These are phyloP conservation scores for Xylaria sp. DNA, from an alignment of 2,329 filamentous ascomycete genomes.

Conservation along the genomic window DNA sequence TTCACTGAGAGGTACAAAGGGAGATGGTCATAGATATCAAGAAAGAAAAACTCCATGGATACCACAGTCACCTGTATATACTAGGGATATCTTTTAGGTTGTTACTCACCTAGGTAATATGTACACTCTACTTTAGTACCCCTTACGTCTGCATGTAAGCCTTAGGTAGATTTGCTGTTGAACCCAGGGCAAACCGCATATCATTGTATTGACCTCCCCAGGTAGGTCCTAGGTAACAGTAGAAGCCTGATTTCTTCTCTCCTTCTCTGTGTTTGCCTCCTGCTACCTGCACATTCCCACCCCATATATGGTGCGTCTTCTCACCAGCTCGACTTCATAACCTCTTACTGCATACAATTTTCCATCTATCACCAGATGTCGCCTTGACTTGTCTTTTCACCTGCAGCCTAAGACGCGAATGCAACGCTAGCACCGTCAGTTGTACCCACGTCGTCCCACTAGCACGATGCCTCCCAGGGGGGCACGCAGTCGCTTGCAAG, in stretches of 20 bases:
- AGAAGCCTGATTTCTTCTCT: background rate
- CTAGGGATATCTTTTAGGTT: too few relatives aligned
- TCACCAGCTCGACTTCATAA: background rate
- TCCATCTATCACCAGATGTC: background rate
- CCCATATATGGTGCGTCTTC: background rate
- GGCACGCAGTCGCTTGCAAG: constrained; percentile 36
- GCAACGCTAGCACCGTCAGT: background rate
- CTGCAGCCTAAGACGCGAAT: background rate
- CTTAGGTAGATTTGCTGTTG: too few relatives aligned
- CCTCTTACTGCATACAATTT: background rate
- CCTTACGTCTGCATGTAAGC: background rate
- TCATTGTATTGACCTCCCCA: too few relatives aligned
- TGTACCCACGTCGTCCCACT: background rate
- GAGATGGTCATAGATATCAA: background rate
- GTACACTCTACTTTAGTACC: background rate
- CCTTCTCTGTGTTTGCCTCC: background rate
- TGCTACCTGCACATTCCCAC: background rate
- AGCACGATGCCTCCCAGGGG: constrained; percentile 38
- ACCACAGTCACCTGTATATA: too few relatives aligned
- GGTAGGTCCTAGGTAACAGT: too few relatives aligned
- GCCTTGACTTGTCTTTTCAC: background rate
- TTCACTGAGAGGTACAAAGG: background rate
- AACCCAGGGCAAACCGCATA: too few relatives aligned
- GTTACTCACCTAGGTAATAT: background rate
- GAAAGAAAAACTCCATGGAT: too few relatives aligned